These are phyloP conservation scores for Dactylellina parvicollis DNA, from an alignment of 2,329 filamentous ascomycete genomes.

Conservation along the genomic window DNA sequence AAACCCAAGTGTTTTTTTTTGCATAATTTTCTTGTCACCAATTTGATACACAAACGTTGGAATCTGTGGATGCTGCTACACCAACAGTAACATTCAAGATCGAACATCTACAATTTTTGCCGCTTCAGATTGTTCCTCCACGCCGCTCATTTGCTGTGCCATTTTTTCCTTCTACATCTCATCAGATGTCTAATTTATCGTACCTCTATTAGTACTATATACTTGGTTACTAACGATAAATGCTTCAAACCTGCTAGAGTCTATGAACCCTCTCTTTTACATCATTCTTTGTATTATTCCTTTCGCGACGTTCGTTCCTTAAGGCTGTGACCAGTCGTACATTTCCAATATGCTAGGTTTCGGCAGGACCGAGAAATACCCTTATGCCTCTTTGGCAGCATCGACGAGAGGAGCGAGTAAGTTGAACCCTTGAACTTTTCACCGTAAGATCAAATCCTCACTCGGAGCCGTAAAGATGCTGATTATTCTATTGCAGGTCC, in stretches of 20 bases:
- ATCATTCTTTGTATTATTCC: not conserved
- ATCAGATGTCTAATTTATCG: not conserved
- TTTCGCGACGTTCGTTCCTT: not conserved
- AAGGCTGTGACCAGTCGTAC: not conserved
- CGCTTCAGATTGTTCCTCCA: not conserved
- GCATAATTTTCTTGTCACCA: not conserved
- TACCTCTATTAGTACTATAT: not conserved
- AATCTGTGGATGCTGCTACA: not conserved
- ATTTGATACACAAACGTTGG: not conserved
- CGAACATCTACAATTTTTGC: not conserved
- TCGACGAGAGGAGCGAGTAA: conserved; percentile 24
- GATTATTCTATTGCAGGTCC: conserved; percentile 2
- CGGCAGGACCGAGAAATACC: conserved; percentile 37
- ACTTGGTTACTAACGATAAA: not conserved
- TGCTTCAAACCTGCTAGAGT: not conserved
- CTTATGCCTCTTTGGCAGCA: conserved; percentile 13
- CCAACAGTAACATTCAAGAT: not conserved
- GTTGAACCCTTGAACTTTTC: not conserved
- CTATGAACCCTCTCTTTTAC: not conserved
- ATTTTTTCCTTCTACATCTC: no score
- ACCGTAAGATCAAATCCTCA: not conserved
- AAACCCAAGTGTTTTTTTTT: not conserved
- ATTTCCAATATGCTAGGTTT: conserved; percentile 1
- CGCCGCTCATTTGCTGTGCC: no score
- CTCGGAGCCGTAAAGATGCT: no score